Conservation (phyloP, 768 basidiomycete genomes). For the Suillus cothurnatus region DNA sequence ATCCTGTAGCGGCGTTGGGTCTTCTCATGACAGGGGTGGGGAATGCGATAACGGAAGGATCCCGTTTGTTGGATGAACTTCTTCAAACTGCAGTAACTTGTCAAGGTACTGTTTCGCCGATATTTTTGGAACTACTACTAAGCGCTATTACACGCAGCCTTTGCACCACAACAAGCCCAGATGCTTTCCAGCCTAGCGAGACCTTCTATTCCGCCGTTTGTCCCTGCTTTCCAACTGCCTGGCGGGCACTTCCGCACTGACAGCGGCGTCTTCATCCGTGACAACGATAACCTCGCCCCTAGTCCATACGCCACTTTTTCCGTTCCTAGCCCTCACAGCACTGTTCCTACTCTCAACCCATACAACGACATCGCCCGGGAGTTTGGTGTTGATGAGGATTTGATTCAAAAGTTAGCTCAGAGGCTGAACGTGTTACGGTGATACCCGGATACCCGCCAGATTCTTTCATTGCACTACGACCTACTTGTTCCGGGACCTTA, state of each 20-base stretch:
- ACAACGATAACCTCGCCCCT: not conserved
- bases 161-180: slow-evolving; percentile 61
- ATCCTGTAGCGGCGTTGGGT: slow-evolving; percentile 50
- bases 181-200: slow-evolving; percentile 36
- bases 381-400: slow-evolving; percentile 70
- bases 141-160: slow-evolving; percentile 43
- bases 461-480: slow-evolving; percentile 17
- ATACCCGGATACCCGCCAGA: slow-evolving; percentile 9
- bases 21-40: slow-evolving; percentile 50
- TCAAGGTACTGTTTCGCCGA: slow-evolving; percentile 45
- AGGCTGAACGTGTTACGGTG: slow-evolving; percentile 41
- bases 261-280: not conserved
- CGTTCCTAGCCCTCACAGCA: not conserved
- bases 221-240: not conserved
- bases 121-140: slow-evolving; percentile 5
- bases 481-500: slow-evolving; percentile 8
- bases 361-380: slow-evolving; percentile 66
- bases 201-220: not conserved
- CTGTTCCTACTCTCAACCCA: slow-evolving; percentile 21
- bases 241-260: not conserved
- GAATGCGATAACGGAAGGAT: not conserved
- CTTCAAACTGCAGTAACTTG: slow-evolving; percentile 53
- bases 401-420: slow-evolving; percentile 69
- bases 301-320: not conserved
- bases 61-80: slow-evolving; percentile 47